phyloP scores from a whole-genome alignment of 306 rosid species.

The Cucumis hystrix region DNA sequence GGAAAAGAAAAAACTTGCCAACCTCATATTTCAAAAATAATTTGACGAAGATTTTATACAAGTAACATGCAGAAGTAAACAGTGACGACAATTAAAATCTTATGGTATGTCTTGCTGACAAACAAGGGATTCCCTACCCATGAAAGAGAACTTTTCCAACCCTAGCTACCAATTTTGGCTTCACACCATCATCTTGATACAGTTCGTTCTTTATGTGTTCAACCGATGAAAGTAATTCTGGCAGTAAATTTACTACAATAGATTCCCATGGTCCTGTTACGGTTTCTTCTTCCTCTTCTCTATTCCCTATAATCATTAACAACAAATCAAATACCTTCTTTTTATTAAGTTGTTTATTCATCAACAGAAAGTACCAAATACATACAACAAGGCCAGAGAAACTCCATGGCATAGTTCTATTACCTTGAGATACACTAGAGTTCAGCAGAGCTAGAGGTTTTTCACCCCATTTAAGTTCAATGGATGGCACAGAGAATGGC shows the following conservation, averaged over 20 bases:
- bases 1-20: no score
- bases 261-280: slow-evolving; percentile 14
- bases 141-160: slow-evolving; percentile 34
- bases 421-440: slow-evolving; percentile 10
- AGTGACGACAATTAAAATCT: background rate
- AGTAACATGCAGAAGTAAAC: no score
- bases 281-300: slow-evolving; percentile 2
- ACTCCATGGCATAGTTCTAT: background rate
- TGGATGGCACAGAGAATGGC: slow-evolving; percentile 9
- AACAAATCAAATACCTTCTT: no score
- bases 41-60: no score
- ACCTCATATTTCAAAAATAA: no score
- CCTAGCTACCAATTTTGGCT: slow-evolving; percentile 24
- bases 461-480: slow-evolving; percentile 6
- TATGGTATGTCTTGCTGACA: background rate
- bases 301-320: background rate
- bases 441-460: slow-evolving; percentile 16
- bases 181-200: background rate
- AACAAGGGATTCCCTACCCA: slow-evolving; percentile 11
- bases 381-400: background rate
- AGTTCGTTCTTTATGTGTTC: slow-evolving; percentile 12
- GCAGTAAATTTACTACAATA: slow-evolving; percentile 19
- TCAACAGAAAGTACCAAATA: background rate
- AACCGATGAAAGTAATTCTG: slow-evolving; percentile 15
- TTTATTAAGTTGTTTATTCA: no score